These are phyloP conservation scores for Phytopythium mirpurense DNA, from an alignment of 352 stramenopile species.

Conservation along the genomic window DNA sequence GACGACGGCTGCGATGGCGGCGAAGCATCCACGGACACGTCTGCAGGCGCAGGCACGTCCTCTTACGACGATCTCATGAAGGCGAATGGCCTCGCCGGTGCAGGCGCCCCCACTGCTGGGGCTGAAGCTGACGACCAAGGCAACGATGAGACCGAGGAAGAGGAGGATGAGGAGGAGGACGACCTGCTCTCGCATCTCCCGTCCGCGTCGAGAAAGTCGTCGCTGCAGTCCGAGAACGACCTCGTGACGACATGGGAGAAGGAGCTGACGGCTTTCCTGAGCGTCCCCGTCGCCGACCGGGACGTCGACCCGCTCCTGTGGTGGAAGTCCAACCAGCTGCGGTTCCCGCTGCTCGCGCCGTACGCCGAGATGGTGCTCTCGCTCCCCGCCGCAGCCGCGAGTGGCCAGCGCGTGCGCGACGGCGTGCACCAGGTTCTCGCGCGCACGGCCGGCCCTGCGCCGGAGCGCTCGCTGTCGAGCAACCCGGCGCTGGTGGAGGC, in stretches of 20 bases:
- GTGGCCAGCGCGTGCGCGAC: conserved; percentile 41
- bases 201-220: conserved; percentile 49
- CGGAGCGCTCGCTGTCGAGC: conserved; percentile 35
- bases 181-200: conserved; percentile 67
- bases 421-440: conserved; percentile 51
- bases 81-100: not conserved
- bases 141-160: conserved; percentile 2
- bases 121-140: not conserved
- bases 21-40: not conserved
- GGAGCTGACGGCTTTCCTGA: conserved; percentile 68
- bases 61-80: conserved; percentile 26
- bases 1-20: conserved; percentile 9
- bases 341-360: conserved; percentile 70
- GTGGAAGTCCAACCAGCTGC: conserved; percentile 78
- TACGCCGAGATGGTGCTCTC: conserved; percentile 74
- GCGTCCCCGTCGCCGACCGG: conserved; percentile 61
- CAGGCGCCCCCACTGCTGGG: no score
- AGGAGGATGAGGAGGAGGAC: conserved; percentile 57
- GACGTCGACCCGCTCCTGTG: conserved; percentile 68
- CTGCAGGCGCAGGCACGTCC: conserved; percentile 1
- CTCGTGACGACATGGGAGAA: conserved; percentile 68
- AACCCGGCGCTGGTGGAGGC: conserved; percentile 58
- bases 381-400: conserved; percentile 57
- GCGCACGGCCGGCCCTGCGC: conserved; percentile 39
- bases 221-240: conserved; percentile 35